A percentile compares a stretch with the other conserved stretches of the same genome.
Evolutionary conservation across 1,284 basidiomycete genomes (phyloP).

Genomic region (Cryptococcus sp.): DNA sequence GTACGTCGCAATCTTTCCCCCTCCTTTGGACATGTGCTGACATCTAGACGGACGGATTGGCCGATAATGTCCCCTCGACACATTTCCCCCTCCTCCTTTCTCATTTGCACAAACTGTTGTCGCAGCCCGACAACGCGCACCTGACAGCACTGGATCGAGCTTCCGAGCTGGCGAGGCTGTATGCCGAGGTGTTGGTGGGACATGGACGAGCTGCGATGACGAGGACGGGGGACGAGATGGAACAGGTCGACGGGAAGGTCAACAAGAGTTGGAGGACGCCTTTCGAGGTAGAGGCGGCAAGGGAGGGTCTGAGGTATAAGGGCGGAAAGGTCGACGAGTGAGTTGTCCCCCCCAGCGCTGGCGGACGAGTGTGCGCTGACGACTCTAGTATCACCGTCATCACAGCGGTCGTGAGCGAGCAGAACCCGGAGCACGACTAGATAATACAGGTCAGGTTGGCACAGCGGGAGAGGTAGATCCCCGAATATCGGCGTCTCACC

Average conservation of each 20-base stretch:
- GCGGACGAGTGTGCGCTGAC: slow-evolving; percentile 1
- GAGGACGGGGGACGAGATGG: slow-evolving; percentile 38
- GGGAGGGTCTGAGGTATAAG: slow-evolving; percentile 45
- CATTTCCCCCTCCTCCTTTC: slow-evolving; percentile 41
- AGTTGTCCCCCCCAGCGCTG: slow-evolving; percentile 12
- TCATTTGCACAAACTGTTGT: slow-evolving; percentile 25
- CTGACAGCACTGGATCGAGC: slow-evolving; percentile 29
- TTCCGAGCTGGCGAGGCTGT: slow-evolving; percentile 37
- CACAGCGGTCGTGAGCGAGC: slow-evolving; percentile 30
- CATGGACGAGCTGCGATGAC: slow-evolving; percentile 47
- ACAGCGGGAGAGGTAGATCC: too few species aligned
- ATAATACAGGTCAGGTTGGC: too few species aligned
- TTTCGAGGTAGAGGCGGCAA: slow-evolving; percentile 42
- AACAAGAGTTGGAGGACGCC: slow-evolving; percentile 40
- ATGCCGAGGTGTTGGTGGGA: slow-evolving; percentile 48
- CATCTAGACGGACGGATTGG: slow-evolving; percentile 52
- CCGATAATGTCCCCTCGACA: slow-evolving; percentile 51
- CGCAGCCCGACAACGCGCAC: slow-evolving; percentile 31
- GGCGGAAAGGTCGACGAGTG: slow-evolving; percentile 50
- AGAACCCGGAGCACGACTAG: slow-evolving; percentile 10
- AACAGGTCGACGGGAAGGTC: slow-evolving; percentile 9
- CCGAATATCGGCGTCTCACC: too few species aligned
- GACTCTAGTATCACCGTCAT: slow-evolving; percentile 38
- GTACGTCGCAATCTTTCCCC: slow-evolving; percentile 23
- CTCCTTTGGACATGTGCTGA: neutral